phyloP scores from a whole-genome alignment of 345 rosid genomes.

The Bretschneidera sinensis region DNA sequence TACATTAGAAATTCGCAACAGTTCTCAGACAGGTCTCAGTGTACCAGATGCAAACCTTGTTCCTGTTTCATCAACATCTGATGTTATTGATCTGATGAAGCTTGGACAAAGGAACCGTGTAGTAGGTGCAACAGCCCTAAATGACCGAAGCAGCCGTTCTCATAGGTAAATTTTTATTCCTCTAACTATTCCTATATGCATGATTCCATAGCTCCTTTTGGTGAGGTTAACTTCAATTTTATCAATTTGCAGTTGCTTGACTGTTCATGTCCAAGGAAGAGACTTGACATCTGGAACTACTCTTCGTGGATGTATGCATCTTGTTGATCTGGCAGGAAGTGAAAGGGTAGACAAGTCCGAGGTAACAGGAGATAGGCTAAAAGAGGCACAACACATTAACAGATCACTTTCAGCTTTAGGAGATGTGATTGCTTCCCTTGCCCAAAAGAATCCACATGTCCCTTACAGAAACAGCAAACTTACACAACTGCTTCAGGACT shows the following conservation, averaged over 20 bases:
- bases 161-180: slow-evolving; percentile 57
- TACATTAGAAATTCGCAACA: slow-evolving; percentile 90
- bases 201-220: slow-evolving; percentile 2
- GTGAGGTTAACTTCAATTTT: slow-evolving; percentile 8
- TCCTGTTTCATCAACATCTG: slow-evolving; percentile 76
- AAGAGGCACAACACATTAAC: slow-evolving; percentile 95
- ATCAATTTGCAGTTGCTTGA: slow-evolving; percentile 73
- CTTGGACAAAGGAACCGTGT: slow-evolving; percentile 87
- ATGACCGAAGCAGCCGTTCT: slow-evolving; percentile 98
- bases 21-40: slow-evolving; percentile 86
- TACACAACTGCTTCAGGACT: slow-evolving; percentile 93
- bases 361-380: slow-evolving; percentile 86
- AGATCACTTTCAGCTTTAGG: slow-evolving; percentile 95
- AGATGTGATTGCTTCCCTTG: slow-evolving; percentile 96
- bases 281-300: slow-evolving; percentile 73
- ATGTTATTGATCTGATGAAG: slow-evolving; percentile 88
- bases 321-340: slow-evolving; percentile 98
- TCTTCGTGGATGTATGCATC: slow-evolving; percentile 93
- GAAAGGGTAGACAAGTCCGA: slow-evolving; percentile 95
- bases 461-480: slow-evolving; percentile 98
- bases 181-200: slow-evolving; percentile 5
- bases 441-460: slow-evolving; percentile 93
- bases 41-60: slow-evolving; percentile 91
- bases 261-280: slow-evolving; percentile 93
- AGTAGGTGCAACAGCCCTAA: slow-evolving; percentile 90